Evolutionary conservation across 345 rosid species (phyloP), one percentile per base, ranked within the genome.

Genomic region (Lepidium didymum): DNA sequence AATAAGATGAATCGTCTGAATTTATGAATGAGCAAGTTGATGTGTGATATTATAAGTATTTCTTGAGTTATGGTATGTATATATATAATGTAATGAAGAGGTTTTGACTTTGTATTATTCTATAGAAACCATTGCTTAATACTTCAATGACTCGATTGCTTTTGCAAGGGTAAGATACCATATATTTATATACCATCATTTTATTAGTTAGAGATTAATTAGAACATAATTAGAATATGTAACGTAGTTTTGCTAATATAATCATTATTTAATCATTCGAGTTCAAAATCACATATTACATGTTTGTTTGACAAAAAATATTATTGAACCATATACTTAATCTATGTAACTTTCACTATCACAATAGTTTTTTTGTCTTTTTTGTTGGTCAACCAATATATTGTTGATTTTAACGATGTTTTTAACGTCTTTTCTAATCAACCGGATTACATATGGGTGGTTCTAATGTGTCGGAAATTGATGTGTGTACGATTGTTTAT

Each of bases 81-180:
- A n/a, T 46, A 33, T 72, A 53, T 52, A 14, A 46, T 8, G 64
- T 47, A 38, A 8, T 16, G 5, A n/a, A 7, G 27, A 27, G 3
- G 0, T 25, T 61, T 55, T 64, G 70, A 56, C 76, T 72, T 64
- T 46, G 35, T 35, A 62, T 42, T 52, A 42, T 25, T 15, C 49
- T 45, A 63, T 36, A 16, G 19, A 64, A 27, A 56, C 35, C 14
- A 56, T 72, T 64, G 70, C 70, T 64, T 64, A 29, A 37, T 11
- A 19, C 53, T 47, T 72, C 58, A 64, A 46, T 56, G 65, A 64
- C 59, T 16, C 58, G 1, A 46, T 10, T 47, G 44, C 65, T 72
- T 72, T 64, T 72, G 43, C 76, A 13, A 10, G 27, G 35, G 36
- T 25, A 72, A 72, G 70, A 35, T 72, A 72, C 51, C 69, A 62